Percentiles rank a stretch among this genome's conserved stretches.
Evolutionary conservation across 257 asterid genomes (phyloP).

Genomic region (Solanum sitiens): DNA sequence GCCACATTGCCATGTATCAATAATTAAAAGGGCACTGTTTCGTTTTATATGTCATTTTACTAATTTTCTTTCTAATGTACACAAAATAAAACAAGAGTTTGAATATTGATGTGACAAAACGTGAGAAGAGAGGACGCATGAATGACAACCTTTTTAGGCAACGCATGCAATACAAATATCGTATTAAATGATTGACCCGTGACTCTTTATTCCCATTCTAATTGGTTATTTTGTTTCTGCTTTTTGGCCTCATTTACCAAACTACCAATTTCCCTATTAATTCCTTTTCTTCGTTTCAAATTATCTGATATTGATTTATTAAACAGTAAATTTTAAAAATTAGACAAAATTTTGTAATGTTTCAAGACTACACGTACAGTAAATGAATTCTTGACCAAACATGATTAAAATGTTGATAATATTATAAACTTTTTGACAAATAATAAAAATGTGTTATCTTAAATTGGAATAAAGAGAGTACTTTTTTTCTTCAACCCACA

Average conservation of each 20-base stretch:
- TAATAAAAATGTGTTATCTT: background rate
- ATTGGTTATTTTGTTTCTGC: background rate
- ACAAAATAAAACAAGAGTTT: background rate
- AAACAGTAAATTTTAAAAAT: background rate
- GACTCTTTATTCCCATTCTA: background rate
- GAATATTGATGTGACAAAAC: background rate
- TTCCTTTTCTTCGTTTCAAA: background rate
- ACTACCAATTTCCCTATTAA: background rate
- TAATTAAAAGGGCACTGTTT: background rate
- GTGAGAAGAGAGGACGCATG: background rate
- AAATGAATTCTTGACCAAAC: background rate
- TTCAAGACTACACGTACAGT: background rate
- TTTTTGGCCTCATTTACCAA: conserved; percentile 14
- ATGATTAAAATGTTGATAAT: background rate
- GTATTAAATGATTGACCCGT: background rate
- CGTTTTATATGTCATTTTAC: background rate
- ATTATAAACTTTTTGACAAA: background rate
- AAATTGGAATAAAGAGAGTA: background rate
- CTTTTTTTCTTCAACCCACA: background rate
- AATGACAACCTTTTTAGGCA: background rate
- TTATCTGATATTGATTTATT: background rate
- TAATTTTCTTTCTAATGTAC: background rate
- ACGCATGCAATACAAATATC: background rate
- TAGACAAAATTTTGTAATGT: background rate
- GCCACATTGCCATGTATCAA: background rate